These are phyloP conservation scores for Pholiota microspora DNA, from an alignment of 768 basidiomycete genomes.

Conservation along the genomic window DNA sequence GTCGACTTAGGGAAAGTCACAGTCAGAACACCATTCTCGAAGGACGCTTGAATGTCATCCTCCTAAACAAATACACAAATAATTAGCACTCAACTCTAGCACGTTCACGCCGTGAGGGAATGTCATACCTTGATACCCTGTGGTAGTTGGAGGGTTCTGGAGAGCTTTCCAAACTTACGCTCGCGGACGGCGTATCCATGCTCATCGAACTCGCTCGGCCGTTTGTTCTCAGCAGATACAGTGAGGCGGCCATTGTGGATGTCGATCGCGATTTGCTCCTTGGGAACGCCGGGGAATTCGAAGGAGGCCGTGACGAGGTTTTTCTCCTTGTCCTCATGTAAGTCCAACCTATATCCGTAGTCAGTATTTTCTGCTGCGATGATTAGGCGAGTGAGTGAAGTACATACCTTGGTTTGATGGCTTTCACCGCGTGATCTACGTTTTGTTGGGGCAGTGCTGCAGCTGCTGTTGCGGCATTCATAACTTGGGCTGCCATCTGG, in stretches of 20 bases:
- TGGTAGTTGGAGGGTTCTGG: conserved; percentile 43
- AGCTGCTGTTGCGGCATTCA: too few species aligned
- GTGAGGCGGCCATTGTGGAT: conserved; percentile 45
- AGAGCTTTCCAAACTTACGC: conserved; percentile 28
- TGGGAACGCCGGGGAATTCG: conserved; percentile 53
- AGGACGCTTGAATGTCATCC: conserved; percentile 31
- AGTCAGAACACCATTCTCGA: conserved; percentile 52
- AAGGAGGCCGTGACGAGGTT: conserved; percentile 38
- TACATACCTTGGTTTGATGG: conserved; percentile 15
- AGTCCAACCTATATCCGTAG: conserved; percentile 42
- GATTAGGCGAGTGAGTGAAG: background rate
- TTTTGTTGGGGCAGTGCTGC: background rate
- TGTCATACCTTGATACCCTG: conserved; percentile 44
- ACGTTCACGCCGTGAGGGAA: background rate
- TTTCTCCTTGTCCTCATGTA: conserved; percentile 44
- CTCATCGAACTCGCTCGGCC: conserved; percentile 30
- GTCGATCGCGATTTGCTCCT: conserved; percentile 50
- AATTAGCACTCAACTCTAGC: background rate
- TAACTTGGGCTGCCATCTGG: too few species aligned
- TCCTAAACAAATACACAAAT: conserved; percentile 17
- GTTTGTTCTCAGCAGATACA: conserved; percentile 45
- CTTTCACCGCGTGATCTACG: conserved; percentile 15
- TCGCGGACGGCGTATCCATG: conserved; percentile 42
- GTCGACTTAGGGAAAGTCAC: conserved; percentile 51
- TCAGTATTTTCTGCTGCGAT: background rate